These are phyloP conservation scores for Obelidium mucronatum DNA, from an alignment of 192 early-diverging fungal species.

Conservation along the genomic window DNA sequence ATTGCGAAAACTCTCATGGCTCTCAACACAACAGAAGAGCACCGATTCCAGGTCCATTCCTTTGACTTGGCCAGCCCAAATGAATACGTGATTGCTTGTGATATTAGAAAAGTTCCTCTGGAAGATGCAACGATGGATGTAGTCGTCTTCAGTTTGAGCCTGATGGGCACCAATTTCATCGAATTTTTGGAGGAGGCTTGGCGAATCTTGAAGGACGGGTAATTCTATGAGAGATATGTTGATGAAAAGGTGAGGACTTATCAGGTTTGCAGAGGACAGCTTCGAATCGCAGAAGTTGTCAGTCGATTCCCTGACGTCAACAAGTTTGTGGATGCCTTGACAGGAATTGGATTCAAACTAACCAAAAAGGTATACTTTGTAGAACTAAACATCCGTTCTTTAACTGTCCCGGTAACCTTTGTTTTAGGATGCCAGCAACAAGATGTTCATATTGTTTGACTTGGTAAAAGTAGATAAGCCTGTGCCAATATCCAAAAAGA, in stretches of 20 bases:
- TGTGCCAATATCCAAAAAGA: slow-evolving; percentile 28
- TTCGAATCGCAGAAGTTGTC: slow-evolving; percentile 94
- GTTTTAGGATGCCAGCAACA: slow-evolving; percentile 76
- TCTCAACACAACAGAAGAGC: slow-evolving; percentile 11
- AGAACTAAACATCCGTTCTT: slow-evolving; percentile 2
- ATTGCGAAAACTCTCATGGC: slow-evolving; percentile 72
- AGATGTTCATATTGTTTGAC: slow-evolving; percentile 95
- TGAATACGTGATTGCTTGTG: slow-evolving; percentile 79
- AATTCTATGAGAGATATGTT: slow-evolving; percentile 17
- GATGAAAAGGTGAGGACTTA: not conserved
- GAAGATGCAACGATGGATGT: slow-evolving; percentile 74
- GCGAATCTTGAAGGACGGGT: slow-evolving; percentile 82
- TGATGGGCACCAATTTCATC: slow-evolving; percentile 97
- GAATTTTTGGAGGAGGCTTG: slow-evolving; percentile 90
- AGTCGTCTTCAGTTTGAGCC: slow-evolving; percentile 87
- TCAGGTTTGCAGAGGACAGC: slow-evolving; percentile 71
- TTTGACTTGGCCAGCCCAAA: slow-evolving; percentile 20
- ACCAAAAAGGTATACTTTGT: slow-evolving; percentile 61
- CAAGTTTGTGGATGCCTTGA: slow-evolving; percentile 76
- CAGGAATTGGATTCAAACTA: slow-evolving; percentile 79
- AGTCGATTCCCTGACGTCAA: slow-evolving; percentile 85
- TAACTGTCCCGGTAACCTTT: not conserved
- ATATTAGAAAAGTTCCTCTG: slow-evolving; percentile 84
- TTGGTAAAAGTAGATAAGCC: slow-evolving; percentile 66
- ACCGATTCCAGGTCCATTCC: slow-evolving; percentile 22